Evolutionary conservation across 768 basidiomycete genomes (phyloP), one percentile per base, ranked within the genome.

Genomic region (Leccinum ochraceum): DNA sequence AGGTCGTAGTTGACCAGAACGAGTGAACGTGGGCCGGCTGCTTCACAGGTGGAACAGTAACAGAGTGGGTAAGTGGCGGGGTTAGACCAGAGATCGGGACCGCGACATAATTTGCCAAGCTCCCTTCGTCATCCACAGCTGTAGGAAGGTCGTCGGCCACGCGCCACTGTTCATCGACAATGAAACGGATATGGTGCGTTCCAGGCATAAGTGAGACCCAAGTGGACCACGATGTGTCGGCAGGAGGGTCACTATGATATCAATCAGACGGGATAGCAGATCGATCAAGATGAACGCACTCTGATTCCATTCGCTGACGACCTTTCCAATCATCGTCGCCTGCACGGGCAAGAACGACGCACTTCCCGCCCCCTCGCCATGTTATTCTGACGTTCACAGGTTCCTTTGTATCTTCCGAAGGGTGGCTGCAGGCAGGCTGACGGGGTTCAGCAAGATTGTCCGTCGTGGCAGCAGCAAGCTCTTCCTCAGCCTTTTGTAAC

Each of bases 41-140:
- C 54, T 72, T 75, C 22, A 60, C 58, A 24, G 71, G 68, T 42
- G 69, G 65, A 37, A 76, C 75, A n/a, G 79, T 72, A 13, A 70
- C 71, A 36, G 74, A 74, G 14, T 74, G 74, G 17, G 71, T 63
- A 14, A 66, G 69, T 51, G 74, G 73, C 0, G 74, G 76, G 6
- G 75, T 72, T 24, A 72, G 53, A 22, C 69, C 73, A 57, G 73
- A 76, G 37, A 75, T 71, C 1, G 74, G 64, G 54, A 77, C 69
- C 49, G 89, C 87, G 60, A 98, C 87, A 71, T 96, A 98, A 77
- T 98, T 98, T 56, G 96, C 93, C 50, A 98, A 80, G 28, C 89
- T 90, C 34, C 96, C 96, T 68, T 94, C 91, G 71, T 98, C 95
- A 70, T 95, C 94, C 52, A 95, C 94, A 1, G 94, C 94, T 26